Percentiles rank a stretch among this genome's conserved stretches.
These are phyloP conservation scores for Aspergillus panamensis DNA, from an alignment of 495 filamentous ascomycete genomes.

Conservation along the genomic window DNA sequence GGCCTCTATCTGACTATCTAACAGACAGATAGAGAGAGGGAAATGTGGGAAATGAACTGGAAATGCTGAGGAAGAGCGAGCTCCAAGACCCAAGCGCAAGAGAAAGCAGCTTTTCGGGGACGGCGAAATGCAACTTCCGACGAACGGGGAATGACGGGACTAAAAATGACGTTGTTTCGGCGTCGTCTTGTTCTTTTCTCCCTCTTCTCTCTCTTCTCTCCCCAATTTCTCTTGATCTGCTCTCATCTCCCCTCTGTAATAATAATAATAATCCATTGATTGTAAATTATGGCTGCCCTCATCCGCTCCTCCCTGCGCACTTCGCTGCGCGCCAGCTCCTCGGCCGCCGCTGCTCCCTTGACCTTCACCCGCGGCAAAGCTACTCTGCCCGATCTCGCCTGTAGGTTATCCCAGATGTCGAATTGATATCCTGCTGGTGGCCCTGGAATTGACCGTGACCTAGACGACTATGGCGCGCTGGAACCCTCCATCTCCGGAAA, in stretches of 20 bases:
- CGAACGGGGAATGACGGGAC: slow-evolving; percentile 9
- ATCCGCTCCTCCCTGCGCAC: slow-evolving; percentile 55
- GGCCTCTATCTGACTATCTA: not conserved
- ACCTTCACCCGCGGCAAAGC: slow-evolving; percentile 83
- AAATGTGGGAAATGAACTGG: not conserved
- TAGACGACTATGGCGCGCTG: slow-evolving; percentile 86
- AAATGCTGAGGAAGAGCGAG: not conserved
- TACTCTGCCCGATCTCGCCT: slow-evolving; percentile 89
- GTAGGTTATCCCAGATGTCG: slow-evolving; percentile 48
- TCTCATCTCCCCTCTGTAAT: slow-evolving; percentile 16
- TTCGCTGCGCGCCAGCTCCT: slow-evolving; percentile 43
- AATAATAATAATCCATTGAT: slow-evolving; percentile 5
- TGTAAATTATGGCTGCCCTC: slow-evolving; percentile 52
- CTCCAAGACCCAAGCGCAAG: slow-evolving; percentile 2
- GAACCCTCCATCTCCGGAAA: slow-evolving; percentile 92
- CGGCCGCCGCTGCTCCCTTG: slow-evolving; percentile 60
- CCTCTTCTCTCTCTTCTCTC: not conserved
- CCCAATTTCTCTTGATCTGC: not conserved
- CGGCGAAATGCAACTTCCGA: slow-evolving; percentile 21
- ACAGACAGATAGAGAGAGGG: not conserved
- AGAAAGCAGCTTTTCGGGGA: slow-evolving; percentile 13
- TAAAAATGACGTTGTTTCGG: slow-evolving; percentile 21
- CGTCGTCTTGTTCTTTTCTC: slow-evolving; percentile 1
- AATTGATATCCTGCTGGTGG: not conserved
- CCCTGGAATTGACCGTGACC: slow-evolving; percentile 7